These are phyloP conservation scores for Taxillus chinensis DNA, from an alignment of 164 flowering plant genomes.

Conservation along the genomic window DNA sequence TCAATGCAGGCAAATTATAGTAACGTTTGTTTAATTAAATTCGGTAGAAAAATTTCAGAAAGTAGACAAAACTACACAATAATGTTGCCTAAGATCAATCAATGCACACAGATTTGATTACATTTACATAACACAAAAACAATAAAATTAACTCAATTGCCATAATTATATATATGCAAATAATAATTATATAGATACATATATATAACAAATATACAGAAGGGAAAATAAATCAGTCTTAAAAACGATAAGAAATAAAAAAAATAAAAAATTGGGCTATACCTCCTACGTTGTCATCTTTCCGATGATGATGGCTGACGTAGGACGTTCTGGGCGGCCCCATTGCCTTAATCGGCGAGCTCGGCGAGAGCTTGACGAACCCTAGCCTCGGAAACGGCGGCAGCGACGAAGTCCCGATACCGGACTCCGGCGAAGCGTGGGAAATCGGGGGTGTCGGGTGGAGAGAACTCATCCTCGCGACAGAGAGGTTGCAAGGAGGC, in stretches of 20 bases:
- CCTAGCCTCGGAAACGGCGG: background rate
- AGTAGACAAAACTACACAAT: too few species aligned
- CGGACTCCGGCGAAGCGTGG: background rate
- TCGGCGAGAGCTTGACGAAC: background rate
- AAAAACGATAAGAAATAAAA: background rate
- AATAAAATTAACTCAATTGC: too few species aligned
- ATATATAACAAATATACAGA: slow-evolving; percentile 8
- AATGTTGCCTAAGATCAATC: too few species aligned
- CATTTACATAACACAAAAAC: too few species aligned
- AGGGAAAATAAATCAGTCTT: slow-evolving; percentile 10
- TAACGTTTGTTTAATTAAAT: too few species aligned
- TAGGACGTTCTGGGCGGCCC: slow-evolving; percentile 15
- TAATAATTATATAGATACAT: background rate
- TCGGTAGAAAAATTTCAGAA: too few species aligned
- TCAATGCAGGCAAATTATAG: too few species aligned
- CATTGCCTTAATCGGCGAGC: slow-evolving; percentile 20
- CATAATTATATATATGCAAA: too few species aligned
- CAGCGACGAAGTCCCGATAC: background rate
- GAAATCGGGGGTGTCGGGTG: background rate
- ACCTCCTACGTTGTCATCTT: background rate
- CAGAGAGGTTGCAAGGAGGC: too few species aligned
- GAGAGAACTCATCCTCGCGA: background rate
- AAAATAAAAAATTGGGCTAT: background rate
- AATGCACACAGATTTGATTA: too few species aligned
- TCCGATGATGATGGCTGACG: slow-evolving; percentile 7